These are phyloP conservation scores for Stereum hirsutum DNA, from an alignment of 1,284 basidiomycete genomes.

Conservation along the genomic window DNA sequence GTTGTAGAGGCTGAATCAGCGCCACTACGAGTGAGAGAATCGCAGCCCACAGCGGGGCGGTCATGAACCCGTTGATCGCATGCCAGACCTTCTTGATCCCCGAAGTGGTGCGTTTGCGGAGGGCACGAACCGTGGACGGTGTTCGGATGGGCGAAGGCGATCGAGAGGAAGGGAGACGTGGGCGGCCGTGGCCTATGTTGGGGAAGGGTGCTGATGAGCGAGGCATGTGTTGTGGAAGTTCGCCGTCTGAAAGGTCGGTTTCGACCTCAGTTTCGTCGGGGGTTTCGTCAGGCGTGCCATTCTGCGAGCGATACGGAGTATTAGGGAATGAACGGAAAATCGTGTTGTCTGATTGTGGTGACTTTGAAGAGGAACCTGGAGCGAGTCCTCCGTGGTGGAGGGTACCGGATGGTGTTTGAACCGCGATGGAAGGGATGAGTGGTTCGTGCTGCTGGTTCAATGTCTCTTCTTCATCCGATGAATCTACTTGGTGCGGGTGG, in stretches of 20 bases:
- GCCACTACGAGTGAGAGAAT: conserved; percentile 76
- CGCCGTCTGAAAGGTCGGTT: conserved; percentile 24
- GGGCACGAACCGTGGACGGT: conserved; percentile 19
- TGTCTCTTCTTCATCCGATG: background rate
- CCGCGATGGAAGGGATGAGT: conserved; percentile 7
- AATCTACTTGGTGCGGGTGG: too few species aligned
- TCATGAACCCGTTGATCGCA: conserved; percentile 86
- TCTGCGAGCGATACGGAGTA: conserved; percentile 37
- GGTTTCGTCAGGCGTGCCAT: conserved; percentile 17
- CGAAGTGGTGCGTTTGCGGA: too few species aligned
- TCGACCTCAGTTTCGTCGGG: conserved; percentile 23
- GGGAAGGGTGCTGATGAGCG: conserved; percentile 3
- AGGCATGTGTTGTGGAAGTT: conserved; percentile 14
- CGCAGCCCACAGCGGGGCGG: conserved; percentile 78
- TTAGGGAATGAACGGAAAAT: conserved; percentile 61
- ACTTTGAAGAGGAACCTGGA: conserved; percentile 13
- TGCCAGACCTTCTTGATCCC: too few species aligned
- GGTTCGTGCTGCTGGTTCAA: background rate
- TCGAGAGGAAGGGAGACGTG: conserved; percentile 22
- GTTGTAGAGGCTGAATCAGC: conserved; percentile 68
- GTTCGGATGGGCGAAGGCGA: conserved; percentile 22
- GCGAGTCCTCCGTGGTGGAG: too few species aligned
- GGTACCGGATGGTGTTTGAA: conserved; percentile 11
- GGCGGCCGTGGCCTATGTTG: conserved; percentile 20
- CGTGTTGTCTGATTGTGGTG: conserved; percentile 9